A percentile compares a stretch with the other conserved stretches of the same genome.
phyloP scores from a whole-genome alignment of 2,329 filamentous ascomycete species.

The Knoxdaviesia capensis region DNA sequence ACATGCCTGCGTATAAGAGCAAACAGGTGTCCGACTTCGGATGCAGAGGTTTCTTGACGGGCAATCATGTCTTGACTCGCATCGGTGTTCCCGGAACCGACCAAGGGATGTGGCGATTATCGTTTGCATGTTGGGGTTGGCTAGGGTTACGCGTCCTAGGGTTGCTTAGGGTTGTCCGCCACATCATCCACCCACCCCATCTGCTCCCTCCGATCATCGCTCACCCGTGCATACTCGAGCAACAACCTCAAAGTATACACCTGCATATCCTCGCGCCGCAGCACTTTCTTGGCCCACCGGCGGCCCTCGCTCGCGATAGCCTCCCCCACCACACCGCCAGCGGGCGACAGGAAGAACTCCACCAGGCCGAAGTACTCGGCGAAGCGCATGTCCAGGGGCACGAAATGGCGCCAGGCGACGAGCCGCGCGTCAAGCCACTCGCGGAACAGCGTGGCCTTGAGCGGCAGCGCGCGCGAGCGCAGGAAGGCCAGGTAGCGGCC shows the following conservation, averaged over 20 bases:
- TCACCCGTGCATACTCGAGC: conserved; percentile 39
- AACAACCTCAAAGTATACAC: conserved; percentile 47
- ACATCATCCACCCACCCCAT: conserved; percentile 37
- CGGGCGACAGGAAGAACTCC: conserved; percentile 43
- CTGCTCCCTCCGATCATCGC: conserved; percentile 26
- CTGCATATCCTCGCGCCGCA: conserved; percentile 54
- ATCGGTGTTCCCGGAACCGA: too few relatives aligned
- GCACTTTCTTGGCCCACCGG: conserved; percentile 46
- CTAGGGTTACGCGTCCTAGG: too few relatives aligned
- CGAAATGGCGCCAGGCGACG: conserved; percentile 61
- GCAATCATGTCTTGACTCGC: too few relatives aligned
- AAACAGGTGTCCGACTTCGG: too few relatives aligned
- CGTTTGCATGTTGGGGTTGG: too few relatives aligned
- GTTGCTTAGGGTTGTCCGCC: too few relatives aligned
- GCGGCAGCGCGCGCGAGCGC: conserved; percentile 45
- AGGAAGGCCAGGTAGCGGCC: conserved; percentile 52
- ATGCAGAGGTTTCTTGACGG: too few relatives aligned
- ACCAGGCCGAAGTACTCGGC: conserved; percentile 52
- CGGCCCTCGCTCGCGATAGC: conserved; percentile 45
- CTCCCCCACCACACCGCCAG: conserved; percentile 26
- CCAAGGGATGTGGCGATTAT: too few relatives aligned
- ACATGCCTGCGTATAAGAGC: too few relatives aligned
- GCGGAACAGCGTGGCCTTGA: conserved; percentile 60
- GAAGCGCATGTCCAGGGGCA: conserved; percentile 59
- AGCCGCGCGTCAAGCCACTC: conserved; percentile 68